These are phyloP conservation scores for Erucastrum elatum DNA, from an alignment of 345 rosid species.

Conservation along the genomic window DNA sequence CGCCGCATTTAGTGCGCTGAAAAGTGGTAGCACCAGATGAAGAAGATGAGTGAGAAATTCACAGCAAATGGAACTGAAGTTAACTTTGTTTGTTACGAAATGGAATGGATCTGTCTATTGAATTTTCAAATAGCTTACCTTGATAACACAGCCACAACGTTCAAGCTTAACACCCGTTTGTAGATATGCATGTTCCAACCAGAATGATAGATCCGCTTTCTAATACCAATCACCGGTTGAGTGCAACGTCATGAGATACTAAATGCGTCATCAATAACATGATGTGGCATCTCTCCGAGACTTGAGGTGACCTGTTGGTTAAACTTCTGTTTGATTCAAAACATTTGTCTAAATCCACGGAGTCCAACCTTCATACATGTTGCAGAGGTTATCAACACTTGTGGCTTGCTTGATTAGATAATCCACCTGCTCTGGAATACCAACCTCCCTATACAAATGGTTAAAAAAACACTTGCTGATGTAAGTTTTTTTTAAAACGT, in stretches of 20 bases:
- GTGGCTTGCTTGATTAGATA: slow-evolving; percentile 83
- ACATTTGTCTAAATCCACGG: slow-evolving; percentile 71
- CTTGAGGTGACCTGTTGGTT: slow-evolving; percentile 10
- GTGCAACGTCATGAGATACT: slow-evolving; percentile 16
- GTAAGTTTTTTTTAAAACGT: not conserved
- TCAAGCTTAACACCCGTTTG: slow-evolving; percentile 7
- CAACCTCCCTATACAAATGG: slow-evolving; percentile 57
- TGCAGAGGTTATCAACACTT: slow-evolving; percentile 85
- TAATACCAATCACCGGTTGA: slow-evolving; percentile 15
- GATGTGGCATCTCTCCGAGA: slow-evolving; percentile 5
- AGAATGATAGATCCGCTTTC: slow-evolving; percentile 8
- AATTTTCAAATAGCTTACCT: slow-evolving; percentile 20
- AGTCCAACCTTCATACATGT: slow-evolving; percentile 99
- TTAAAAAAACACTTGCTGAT: slow-evolving; percentile 4
- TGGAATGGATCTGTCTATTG: not conserved
- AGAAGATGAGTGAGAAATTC: not conserved
- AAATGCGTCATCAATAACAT: slow-evolving; percentile 12
- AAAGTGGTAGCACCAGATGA: not conserved
- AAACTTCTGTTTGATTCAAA: slow-evolving; percentile 12
- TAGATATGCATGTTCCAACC: slow-evolving; percentile 16
- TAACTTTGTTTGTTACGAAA: not conserved
- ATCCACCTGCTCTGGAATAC: slow-evolving; percentile 79
- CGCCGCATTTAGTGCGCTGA: not conserved
- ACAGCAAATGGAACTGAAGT: not conserved
- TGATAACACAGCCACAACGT: slow-evolving; percentile 5